Evolutionary conservation across 1,139 yeast species (phyloP).

Genomic region (Diutina neorugosa): DNA sequence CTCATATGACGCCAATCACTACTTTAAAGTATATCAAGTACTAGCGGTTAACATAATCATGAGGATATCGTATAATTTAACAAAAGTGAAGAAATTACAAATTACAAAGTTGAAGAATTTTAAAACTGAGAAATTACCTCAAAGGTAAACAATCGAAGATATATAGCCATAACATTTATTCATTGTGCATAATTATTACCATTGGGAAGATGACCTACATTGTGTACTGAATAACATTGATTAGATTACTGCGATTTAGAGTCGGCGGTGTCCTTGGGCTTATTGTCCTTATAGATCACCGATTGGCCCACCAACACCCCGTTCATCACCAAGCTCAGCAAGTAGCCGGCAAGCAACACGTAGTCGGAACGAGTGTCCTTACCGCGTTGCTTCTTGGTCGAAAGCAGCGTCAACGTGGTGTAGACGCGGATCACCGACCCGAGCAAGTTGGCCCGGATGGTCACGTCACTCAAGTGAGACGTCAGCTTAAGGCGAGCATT

Average conservation of each 20-base stretch:
- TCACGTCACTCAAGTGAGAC: slow-evolving; percentile 39
- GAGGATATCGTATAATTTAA: no score
- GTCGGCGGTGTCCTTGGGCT: slow-evolving; percentile 5
- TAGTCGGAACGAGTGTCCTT: slow-evolving; percentile 10
- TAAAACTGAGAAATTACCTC: no score
- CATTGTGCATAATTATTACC: no score
- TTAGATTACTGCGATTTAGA: slow-evolving; percentile 4
- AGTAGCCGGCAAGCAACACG: slow-evolving; percentile 24
- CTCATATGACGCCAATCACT: no score
- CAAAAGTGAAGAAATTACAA: no score
- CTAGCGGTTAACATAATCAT: no score
- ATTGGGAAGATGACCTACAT: no score
- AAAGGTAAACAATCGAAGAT: no score
- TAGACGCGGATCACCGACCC: slow-evolving; percentile 48
- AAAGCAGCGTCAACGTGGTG: slow-evolving; percentile 26
- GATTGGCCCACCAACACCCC: slow-evolving; percentile 23
- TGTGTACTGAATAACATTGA: no score
- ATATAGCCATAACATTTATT: not conserved
- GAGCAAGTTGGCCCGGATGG: slow-evolving; percentile 41
- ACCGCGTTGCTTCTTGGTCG: not conserved
- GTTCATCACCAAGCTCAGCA: slow-evolving; percentile 22
- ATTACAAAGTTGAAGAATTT: no score
- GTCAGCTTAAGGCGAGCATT: slow-evolving; percentile 39
- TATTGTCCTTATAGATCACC: slow-evolving; percentile 14
- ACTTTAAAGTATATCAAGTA: no score